Conservation (phyloP, 495 filamentous ascomycete species). For the Oidiodendron maius region DNA sequence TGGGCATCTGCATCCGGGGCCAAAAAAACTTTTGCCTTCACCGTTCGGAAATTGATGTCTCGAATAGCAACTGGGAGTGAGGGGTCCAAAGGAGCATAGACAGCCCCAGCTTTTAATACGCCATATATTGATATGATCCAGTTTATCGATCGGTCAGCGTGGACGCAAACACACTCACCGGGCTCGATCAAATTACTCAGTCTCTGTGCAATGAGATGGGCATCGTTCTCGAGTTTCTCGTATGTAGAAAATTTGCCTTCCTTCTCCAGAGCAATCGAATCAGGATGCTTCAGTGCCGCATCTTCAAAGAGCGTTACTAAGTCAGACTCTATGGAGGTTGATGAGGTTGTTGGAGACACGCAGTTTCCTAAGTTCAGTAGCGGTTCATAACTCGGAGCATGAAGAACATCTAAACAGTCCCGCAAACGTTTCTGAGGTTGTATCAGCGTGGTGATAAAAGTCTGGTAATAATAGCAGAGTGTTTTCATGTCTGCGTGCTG, state of each 20-base stretch:
- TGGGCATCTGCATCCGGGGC: too few species aligned
- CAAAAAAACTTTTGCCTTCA: too few species aligned
- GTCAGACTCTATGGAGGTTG: neutral
- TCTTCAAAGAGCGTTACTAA: neutral
- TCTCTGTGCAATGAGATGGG: neutral
- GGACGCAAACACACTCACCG: constrained; percentile 27
- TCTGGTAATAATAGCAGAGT: too few species aligned
- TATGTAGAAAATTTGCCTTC: neutral
- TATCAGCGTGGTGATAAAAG: too few species aligned
- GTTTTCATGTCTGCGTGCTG: too few species aligned
- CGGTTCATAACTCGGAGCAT: too few species aligned
- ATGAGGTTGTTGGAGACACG: neutral
- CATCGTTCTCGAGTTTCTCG: neutral
- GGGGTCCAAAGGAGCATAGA: too few species aligned
- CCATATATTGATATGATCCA: constrained; percentile 33
- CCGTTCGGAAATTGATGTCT: too few species aligned
- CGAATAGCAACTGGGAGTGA: too few species aligned
- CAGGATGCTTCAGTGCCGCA: neutral
- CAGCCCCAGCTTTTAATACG: too few species aligned
- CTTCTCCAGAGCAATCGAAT: neutral
- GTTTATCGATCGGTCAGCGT: constrained; percentile 28
- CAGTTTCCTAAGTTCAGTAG: neutral
- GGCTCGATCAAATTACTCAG: constrained; percentile 6
- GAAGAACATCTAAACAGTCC: too few species aligned
- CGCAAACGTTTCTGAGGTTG: too few species aligned